Base-by-base conservation (phyloP, 441 rosid genomes). In the Iberis amara region DNA sequence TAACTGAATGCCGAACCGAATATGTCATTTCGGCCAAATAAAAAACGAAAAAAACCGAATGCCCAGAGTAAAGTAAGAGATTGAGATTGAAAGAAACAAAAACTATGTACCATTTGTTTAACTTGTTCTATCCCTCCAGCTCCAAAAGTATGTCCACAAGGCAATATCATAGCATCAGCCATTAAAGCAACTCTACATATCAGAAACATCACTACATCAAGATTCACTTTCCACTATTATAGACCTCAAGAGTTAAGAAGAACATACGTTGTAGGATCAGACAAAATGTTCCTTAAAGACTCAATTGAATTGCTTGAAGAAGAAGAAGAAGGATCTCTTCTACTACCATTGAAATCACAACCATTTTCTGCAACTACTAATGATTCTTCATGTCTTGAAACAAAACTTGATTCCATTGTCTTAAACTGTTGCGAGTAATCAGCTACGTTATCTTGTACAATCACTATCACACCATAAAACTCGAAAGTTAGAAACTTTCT, bases 101-200 rank as follows among this genome's bases (percentile, higher is more conserved):
- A 32, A 33, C 38, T 9, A 2, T 8, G 38, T 33, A 33, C 38
- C 38, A 33, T 33, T 10, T 33, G 38, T 33, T 33, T 33, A 33
- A 33, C 38, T 33, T 85, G 84, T 41, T 83, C 89, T 35, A 91
- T 68, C 46, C 96, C 96, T 56, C 72, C 85, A 62, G 68, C 52
- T 30, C 95, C 90, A 81, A 91, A 91, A 53, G 95, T 85, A 71
- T 91, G 98, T 31, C 98, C 98, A 56, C 96, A 91, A 13, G 86
- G 90, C 76, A 91, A 73, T 27, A 91, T 88, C 89, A 91, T 81
- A 4, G 98, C 98, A 73, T 91, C 96, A 66, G 76, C 85, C 96
- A 91, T 87, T 48, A 91, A 77, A 68, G 74, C 69, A 47, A 96
- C 86, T 66, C 96, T 87, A 72, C 51, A 39, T 32, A 57, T 61